Evolutionary conservation across 257 asterid genomes (phyloP), one percentile per base, ranked within the genome.

Genomic region (Salvia miltiorrhiza): DNA sequence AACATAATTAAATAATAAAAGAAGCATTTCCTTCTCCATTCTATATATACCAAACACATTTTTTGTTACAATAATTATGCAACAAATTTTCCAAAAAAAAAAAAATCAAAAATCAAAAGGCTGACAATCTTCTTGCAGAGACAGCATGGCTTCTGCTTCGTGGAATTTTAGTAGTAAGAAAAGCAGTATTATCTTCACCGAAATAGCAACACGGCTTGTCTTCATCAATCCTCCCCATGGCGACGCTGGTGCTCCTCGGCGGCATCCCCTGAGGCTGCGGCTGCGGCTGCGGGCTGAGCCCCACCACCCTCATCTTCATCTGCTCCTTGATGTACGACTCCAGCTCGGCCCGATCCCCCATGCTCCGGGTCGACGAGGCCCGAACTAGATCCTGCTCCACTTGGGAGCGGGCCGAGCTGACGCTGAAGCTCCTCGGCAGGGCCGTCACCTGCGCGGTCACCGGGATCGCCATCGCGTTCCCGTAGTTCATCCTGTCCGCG

Each of bases 151-250:
- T 88, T 79, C 62, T 85, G 59, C 96, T 90, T 59, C 96, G 83
- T 0, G 89, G 80, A 55, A 55, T 86, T 21, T 71, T 79, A 14
- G 63, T 24, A 0, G 53, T 65, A 35, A 37, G n/a, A 52, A 24
- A 14, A 20, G 14, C 60, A 44, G 0, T 37, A 41, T 24, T 23
- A 4, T 74, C 80, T 9, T 81, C 90, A 9, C 80, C 82, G 47
- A 80, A 81, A 76, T 72, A 65, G 71, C 35, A 79, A 3, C 74
- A 61, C 0, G 96, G 88, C 2, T 68, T 71, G 1, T 91, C 97
- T 62, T 91, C 97, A 73, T 88, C 97, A 33, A 91, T 91, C 74
- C 83, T 88, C 13, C 90, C 93, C 91, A 91, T 87, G 0, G 85
- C 93, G 0, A 87, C 96, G 14, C 95, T 91, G 63, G 44, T 44